Percentiles rank a stretch among this genome's conserved stretches.
Conservation (phyloP, 305 asterid species). For the Petunia hybrid region DNA sequence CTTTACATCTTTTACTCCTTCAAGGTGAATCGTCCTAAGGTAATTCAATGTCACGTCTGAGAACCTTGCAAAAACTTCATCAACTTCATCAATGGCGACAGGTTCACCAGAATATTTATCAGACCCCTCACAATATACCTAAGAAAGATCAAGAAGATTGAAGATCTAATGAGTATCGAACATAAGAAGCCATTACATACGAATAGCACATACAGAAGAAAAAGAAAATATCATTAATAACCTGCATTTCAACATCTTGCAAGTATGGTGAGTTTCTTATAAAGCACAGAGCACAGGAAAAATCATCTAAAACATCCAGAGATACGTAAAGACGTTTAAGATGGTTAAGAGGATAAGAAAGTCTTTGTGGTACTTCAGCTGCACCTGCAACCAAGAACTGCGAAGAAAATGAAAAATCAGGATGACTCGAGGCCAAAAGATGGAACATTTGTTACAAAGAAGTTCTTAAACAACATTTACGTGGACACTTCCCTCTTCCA, state of each 20-base stretch:
- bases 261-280: constrained; percentile 42
- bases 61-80: constrained; percentile 1
- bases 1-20: neutral
- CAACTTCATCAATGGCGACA: neutral
- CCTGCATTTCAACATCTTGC: constrained; percentile 29
- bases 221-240: constrained; percentile 18
- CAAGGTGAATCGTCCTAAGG: neutral
- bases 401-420: neutral
- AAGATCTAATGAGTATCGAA: constrained; percentile 1
- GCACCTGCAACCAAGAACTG: constrained; percentile 27
- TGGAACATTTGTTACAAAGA: neutral
- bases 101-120: neutral
- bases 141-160: constrained; percentile 20
- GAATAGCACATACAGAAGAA: neutral
- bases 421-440: neutral
- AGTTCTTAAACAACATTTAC: constrained; percentile 29
- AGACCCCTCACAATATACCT: neutral
- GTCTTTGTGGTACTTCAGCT: constrained; percentile 30
- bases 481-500: constrained; percentile 25
- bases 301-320: constrained; percentile 31
- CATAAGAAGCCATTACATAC: neutral
- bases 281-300: constrained; percentile 35
- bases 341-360: constrained; percentile 27
- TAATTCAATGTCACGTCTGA: constrained; percentile 12
- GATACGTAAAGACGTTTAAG: constrained; percentile 33